These are phyloP conservation scores for Aspergillus conjunctus DNA, from an alignment of 495 filamentous ascomycete species.

Conservation along the genomic window DNA sequence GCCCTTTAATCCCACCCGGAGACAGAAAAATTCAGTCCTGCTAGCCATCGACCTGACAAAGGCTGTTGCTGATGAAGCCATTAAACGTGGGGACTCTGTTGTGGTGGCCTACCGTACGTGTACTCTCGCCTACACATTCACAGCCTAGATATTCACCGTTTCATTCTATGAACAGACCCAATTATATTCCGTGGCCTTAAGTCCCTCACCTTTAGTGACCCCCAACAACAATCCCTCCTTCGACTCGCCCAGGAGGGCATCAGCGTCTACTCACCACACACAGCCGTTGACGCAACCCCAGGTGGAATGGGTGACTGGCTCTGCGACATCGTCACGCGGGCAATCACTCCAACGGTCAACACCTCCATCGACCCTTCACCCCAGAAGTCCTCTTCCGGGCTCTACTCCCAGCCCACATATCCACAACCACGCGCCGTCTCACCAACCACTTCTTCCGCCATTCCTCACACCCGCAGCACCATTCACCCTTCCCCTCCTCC, in stretches of 20 bases:
- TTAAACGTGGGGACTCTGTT: conserved; percentile 70
- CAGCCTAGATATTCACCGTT: not conserved
- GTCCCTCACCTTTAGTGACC: conserved; percentile 76
- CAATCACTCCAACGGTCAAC: conserved; percentile 31
- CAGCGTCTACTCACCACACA: conserved; percentile 94
- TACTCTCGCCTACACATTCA: not conserved
- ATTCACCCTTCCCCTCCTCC: conserved; percentile 52
- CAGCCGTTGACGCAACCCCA: conserved; percentile 85
- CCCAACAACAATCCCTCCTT: conserved; percentile 83
- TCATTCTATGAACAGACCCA: conserved; percentile 63
- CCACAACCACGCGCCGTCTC: conserved; percentile 33
- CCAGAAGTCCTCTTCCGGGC: conserved; percentile 26
- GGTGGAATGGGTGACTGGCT: conserved; percentile 95
- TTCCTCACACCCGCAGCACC: conserved; percentile 52
- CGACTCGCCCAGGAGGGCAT: conserved; percentile 85
- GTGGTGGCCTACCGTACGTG: conserved; percentile 85
- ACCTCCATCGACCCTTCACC: conserved; percentile 7
- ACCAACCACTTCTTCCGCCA: conserved; percentile 22
- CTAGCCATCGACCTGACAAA: conserved; percentile 90
- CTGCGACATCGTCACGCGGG: conserved; percentile 75
- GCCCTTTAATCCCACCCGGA: conserved; percentile 59
- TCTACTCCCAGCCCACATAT: conserved; percentile 49
- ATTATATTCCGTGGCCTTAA: conserved; percentile 95
- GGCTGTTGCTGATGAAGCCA: conserved; percentile 89
- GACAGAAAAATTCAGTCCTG: conserved; percentile 73